Conservation (phyloP, 2,329 filamentous ascomycete species). For the Xylaria sp. region DNA sequence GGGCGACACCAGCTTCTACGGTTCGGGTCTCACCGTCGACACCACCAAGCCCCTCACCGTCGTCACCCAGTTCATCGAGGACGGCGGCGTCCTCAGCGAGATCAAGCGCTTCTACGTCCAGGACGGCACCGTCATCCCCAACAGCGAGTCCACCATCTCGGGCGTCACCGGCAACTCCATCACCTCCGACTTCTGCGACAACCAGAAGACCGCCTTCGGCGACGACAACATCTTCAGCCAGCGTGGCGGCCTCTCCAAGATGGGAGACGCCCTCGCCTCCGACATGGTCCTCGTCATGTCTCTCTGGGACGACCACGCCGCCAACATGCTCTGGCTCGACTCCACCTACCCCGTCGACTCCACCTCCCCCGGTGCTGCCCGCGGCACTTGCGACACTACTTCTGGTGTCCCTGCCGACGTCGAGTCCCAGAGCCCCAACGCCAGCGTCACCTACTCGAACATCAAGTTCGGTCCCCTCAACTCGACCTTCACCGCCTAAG, state of each 20-base stretch:
- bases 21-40: conserved; percentile 48
- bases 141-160: conserved; percentile 33
- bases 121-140: conserved; percentile 44
- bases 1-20: conserved; percentile 55
- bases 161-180: conserved; percentile 36
- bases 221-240: conserved; percentile 46
- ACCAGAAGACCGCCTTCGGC: conserved; percentile 49
- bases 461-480: conserved; percentile 45
- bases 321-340: conserved; percentile 53
- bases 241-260: conserved; percentile 48
- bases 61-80: conserved; percentile 53
- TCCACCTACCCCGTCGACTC: conserved; percentile 44
- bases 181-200: conserved; percentile 49
- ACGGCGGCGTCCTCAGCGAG: conserved; percentile 43
- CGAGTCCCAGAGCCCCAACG: conserved; percentile 34
- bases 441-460: conserved; percentile 44
- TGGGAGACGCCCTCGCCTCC: conserved; percentile 46
- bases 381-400: conserved; percentile 43
- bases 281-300: conserved; percentile 59
- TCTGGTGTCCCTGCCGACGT: conserved; percentile 43
- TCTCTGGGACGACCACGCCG: conserved; percentile 49
- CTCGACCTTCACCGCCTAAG: conserved; percentile 36
- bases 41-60: conserved; percentile 52
- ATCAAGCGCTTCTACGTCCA: conserved; percentile 57
- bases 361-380: conserved; percentile 37